Base-by-base conservation (phyloP, 2,329 filamentous ascomycete species). In the Hypoxylon sp. region DNA sequence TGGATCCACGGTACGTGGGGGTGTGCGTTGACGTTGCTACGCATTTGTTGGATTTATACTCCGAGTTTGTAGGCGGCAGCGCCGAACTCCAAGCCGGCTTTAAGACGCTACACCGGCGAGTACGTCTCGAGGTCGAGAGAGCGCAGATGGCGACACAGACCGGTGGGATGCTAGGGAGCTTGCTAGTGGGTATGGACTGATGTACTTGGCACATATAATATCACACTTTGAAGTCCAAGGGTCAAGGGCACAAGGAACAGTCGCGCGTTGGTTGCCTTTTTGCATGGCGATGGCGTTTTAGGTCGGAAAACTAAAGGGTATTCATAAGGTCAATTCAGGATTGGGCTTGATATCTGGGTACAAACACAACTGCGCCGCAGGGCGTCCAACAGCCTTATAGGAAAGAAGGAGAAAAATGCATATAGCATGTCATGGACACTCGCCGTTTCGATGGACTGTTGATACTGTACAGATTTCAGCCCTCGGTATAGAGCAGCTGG, bases 1-100 rank as follows among this genome's bases (percentile, higher is more conserved):
- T 90, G 41, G 91, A 98, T 77, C 93, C 95, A 34, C 89, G 93
- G 60, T 92, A 96, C 78, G 89, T 96, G 51, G 87, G 86, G 66
- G 82, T 97, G 34, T 94, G 93, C 75, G 91, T 94, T 23, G 95
- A 98, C 79, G 89, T 96, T 21, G 90, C 91, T 14, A 87, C 97
- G 75, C 86, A 94, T 65, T 83, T 98, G 36, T 83, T 98, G 19
- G 95, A 99, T 75, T 83, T 98, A 38, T 99, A 98, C 79, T 90
- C 91, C 30, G 90, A 93, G 77, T 91, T 93, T 72, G 85, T 94
- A 23, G 92, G 89, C 1, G 89, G 90, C 53, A 94, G 91, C 36
- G 85, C 87, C 5, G 89, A 92, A 77, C 86, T 98, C 61, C 90
- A 93, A 67, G 84, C 85, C 53, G 85, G 90, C 52, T 89, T 98